Evolutionary conservation across 768 basidiomycete genomes (phyloP), one percentile per base, ranked within the genome.

Genomic region (Pleurotus djamor): DNA sequence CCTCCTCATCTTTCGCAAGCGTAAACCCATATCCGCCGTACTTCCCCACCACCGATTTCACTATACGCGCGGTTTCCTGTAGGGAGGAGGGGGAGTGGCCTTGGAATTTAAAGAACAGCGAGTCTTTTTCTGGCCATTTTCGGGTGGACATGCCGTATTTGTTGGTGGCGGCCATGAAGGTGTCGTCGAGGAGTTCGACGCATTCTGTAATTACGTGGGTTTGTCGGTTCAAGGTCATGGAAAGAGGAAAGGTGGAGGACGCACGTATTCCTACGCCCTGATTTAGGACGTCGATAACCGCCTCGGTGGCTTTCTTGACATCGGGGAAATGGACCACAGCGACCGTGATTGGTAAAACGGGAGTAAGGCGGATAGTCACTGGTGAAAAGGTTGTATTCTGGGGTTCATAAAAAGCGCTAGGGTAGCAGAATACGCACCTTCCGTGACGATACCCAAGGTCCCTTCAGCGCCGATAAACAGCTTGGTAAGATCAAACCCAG

Each of bases 51-150:
- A 92, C 76, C 51, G 72, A 72, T 62, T 84, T 76, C 28, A 88
- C 85, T 13, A 87, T 76, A 5, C 75, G 72, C 0, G 87, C 83
- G 0, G 86, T 85, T 63, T 89, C 88, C 2, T 75, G 68, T n/a
- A 92, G 72, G 3, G 86, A 80, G 1, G 79, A 73, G 0, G 76
- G 73, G 1, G 86, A 82, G 7, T 86, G 80, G 9, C 91, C 91
- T 65, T 93, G 91, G 69, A 96, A 86, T 70, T 94, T 93, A 81
- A 96, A 90, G 75, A 94, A 92, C 9, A 96, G 78, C 17, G 82
- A 85, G 67, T 93, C 91, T 32, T 74, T 76, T 56, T 81, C 84
- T 0, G 82, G 81, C 72, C 86, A 92, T 60, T 79, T 79, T 43
- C 76, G 79, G 38, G 69, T 69, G 33, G 82, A 86, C 61, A 74